Evolutionary conservation across 257 asterid species (phyloP).

Genomic region (Fraxinus excelsior): DNA sequence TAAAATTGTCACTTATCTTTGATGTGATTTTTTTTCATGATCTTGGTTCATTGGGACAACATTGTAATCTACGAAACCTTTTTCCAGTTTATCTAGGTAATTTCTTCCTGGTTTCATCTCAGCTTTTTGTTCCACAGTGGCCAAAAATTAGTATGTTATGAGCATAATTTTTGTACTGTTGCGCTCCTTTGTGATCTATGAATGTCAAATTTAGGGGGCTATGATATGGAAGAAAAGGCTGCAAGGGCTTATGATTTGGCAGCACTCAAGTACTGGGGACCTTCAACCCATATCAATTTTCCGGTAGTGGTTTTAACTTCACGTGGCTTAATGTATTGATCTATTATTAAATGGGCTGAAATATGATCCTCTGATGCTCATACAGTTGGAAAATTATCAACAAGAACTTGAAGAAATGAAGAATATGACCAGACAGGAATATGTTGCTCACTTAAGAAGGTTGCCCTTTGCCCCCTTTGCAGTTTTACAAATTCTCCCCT

Average conservation of each 20-base stretch:
- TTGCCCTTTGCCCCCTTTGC: conserved; percentile 8
- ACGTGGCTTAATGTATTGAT: not conserved
- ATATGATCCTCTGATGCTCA: not conserved
- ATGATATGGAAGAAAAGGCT: conserved; percentile 98
- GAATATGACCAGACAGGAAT: conserved; percentile 95
- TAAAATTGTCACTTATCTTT: conserved; percentile 18
- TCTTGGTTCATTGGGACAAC: conserved; percentile 35
- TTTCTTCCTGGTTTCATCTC: not conserved
- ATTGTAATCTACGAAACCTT: not conserved
- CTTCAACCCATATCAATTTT: conserved; percentile 90
- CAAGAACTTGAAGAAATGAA: conserved; percentile 84
- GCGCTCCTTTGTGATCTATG: conserved; percentile 1
- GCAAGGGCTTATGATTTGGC: conserved; percentile 98
- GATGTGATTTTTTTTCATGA: conserved; percentile 11
- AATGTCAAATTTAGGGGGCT: conserved; percentile 65
- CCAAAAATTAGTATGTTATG: not conserved
- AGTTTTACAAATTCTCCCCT: not conserved
- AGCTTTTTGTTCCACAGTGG: not conserved
- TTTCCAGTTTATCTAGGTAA: conserved; percentile 87
- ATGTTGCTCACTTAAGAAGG: conserved; percentile 96
- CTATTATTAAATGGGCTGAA: too few species aligned
- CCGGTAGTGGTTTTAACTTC: conserved; percentile 44
- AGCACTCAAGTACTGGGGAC: conserved; percentile 97
- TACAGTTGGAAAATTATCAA: conserved; percentile 82
- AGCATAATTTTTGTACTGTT: not conserved